Percentiles rank a stretch among this genome's conserved stretches.
phyloP scores from a whole-genome alignment of 371 early-diverging fungal genomes.

The Circinella umbellata region DNA sequence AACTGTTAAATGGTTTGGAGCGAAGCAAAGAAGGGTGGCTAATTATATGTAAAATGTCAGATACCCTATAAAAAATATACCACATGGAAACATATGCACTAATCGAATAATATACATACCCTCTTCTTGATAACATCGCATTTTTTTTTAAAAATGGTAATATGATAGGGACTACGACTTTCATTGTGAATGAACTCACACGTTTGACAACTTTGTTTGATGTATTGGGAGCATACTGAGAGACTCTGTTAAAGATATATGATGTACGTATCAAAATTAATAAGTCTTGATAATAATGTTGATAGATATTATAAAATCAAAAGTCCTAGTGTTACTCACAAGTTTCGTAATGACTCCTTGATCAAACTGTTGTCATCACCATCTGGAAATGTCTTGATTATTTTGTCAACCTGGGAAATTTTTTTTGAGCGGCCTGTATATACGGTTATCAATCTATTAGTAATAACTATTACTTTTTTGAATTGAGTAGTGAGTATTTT shows the following conservation, averaged over 20 bases:
- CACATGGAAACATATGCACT: background rate
- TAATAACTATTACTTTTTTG: conserved; percentile 1
- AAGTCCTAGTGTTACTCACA: conserved; percentile 1
- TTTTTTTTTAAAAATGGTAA: background rate
- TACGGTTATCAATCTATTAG: background rate
- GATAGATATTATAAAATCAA: background rate
- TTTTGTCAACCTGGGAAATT: background rate
- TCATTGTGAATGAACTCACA: background rate
- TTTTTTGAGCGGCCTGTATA: background rate
- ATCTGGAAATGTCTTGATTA: background rate
- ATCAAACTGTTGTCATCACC: background rate
- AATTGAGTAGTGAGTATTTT: conserved; percentile 1
- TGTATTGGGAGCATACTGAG: background rate
- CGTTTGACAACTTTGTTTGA: background rate
- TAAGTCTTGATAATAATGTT: conserved; percentile 3
- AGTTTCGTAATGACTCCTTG: background rate
- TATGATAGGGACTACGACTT: background rate
- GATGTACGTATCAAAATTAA: conserved; percentile 2
- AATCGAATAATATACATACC: conserved; percentile 1
- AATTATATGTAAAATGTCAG: conserved; percentile 1
- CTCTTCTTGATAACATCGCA: background rate
- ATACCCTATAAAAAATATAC: background rate
- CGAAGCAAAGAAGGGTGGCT: too few species aligned
- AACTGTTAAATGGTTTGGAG: too few species aligned
- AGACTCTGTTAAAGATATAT: background rate